Evolutionary conservation across 169 alveolate genomes (phyloP).

Genomic region (Theileria equi): DNA sequence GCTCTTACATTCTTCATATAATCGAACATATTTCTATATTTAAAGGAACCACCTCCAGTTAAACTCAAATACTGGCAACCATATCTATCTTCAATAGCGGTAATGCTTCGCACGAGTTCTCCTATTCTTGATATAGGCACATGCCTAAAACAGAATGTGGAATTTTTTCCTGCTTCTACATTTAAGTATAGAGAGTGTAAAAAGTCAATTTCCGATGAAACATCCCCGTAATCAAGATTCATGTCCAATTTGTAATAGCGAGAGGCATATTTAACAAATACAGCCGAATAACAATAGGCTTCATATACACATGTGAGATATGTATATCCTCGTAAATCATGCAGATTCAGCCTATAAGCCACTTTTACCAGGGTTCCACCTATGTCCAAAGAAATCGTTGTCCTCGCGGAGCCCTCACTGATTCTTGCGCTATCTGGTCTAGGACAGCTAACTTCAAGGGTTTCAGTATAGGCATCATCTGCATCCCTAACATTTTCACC

Average conservation of each 20-base stretch:
- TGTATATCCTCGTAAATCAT: background rate
- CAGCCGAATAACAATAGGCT: constrained; percentile 1
- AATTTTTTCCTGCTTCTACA: background rate
- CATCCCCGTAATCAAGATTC: background rate
- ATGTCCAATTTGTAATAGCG: no score
- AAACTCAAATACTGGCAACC: constrained; percentile 3
- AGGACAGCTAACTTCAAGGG: no score
- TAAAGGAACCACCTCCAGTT: constrained; percentile 59
- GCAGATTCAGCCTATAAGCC: constrained; percentile 3
- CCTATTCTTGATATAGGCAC: constrained; percentile 25
- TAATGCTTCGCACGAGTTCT: background rate
- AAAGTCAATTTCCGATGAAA: background rate
- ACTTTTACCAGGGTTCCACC: constrained; percentile 57
- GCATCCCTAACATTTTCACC: no score
- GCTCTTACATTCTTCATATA: constrained; percentile 2
- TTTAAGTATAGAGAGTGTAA: background rate
- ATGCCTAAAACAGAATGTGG: constrained; percentile 5
- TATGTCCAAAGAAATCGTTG: constrained; percentile 43
- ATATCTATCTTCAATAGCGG: constrained; percentile 5
- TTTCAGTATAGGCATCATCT: no score
- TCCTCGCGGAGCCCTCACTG: background rate
- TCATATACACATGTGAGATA: constrained; percentile 6
- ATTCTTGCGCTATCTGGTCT: no score
- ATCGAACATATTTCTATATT: constrained; percentile 1
- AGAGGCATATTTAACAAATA: background rate